Evolutionary conservation across 2,329 filamentous ascomycete species (phyloP).

Genomic region (Paecilomyces sp.): DNA sequence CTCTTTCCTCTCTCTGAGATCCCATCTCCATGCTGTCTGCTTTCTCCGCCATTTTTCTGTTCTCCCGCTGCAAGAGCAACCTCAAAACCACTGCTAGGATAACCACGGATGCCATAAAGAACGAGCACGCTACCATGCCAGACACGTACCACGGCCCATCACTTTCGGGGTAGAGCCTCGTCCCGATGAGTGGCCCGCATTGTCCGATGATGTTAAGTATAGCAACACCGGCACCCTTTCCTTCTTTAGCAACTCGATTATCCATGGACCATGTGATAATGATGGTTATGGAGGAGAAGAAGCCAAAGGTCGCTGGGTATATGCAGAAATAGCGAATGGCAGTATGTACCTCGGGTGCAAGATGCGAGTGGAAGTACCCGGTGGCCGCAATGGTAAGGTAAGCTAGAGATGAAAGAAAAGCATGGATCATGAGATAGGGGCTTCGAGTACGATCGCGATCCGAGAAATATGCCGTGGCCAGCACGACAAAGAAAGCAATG

Average conservation of each 20-base stretch:
- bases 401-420: conserved; percentile 60
- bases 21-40: conserved; percentile 10
- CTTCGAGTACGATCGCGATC: conserved; percentile 60
- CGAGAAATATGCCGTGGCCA: conserved; percentile 65
- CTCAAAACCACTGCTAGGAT: conserved; percentile 49
- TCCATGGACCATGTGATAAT: conserved; percentile 86
- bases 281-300: conserved; percentile 77
- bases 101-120: conserved; percentile 57
- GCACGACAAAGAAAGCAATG: conserved; percentile 62
- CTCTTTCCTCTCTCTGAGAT: conserved; percentile 5
- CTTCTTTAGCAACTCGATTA: conserved; percentile 64
- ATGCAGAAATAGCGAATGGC: conserved; percentile 62
- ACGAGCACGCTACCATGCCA: conserved; percentile 58
- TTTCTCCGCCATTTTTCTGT: conserved; percentile 34
- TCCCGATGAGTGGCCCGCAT: conserved; percentile 66
- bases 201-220: conserved; percentile 77
- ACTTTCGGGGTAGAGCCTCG: conserved; percentile 53
- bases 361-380: conserved; percentile 34
- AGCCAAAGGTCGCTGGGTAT: conserved; percentile 71
- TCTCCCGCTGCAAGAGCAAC: conserved; percentile 46
- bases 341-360: conserved; percentile 25
- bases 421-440: conserved; percentile 60
- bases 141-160: conserved; percentile 56
- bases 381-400: conserved; percentile 55
- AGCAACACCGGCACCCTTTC: conserved; percentile 69